Percentiles rank a stretch among this genome's conserved stretches.
These are phyloP conservation scores for Termitomyces sp. DNA, from an alignment of 768 basidiomycete species.

Conservation along the genomic window DNA sequence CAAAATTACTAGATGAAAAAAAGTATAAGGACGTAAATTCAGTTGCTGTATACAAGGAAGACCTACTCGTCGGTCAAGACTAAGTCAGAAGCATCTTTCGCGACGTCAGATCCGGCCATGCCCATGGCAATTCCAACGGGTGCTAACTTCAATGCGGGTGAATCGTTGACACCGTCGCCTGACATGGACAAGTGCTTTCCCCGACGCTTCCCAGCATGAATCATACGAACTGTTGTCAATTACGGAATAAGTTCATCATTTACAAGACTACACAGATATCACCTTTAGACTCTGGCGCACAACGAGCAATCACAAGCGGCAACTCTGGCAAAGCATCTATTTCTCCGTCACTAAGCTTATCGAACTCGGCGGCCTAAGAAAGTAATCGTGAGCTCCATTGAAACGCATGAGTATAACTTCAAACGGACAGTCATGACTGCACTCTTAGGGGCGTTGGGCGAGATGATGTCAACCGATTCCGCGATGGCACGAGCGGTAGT, in stretches of 20 bases:
- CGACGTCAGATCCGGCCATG: conserved; percentile 48
- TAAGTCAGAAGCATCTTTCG: conserved; percentile 48
- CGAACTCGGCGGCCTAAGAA: conserved; percentile 37
- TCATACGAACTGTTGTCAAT: conserved; percentile 35
- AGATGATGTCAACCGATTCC: conserved; percentile 39
- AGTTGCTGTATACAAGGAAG: neutral
- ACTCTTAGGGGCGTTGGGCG: conserved; percentile 30
- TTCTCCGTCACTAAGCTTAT: conserved; percentile 46
- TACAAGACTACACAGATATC: neutral
- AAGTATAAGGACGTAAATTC: neutral
- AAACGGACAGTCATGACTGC: conserved; percentile 30
- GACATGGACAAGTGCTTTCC: conserved; percentile 51
- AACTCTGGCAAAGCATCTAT: conserved; percentile 43
- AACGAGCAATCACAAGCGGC: conserved; percentile 55
- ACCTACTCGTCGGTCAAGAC: conserved; percentile 50
- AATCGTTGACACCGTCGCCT: conserved; percentile 56
- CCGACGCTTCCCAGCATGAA: conserved; percentile 51
- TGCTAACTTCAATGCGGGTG: conserved; percentile 48
- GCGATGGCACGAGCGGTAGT: conserved; percentile 51
- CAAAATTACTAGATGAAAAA: conserved; percentile 36
- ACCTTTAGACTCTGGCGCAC: conserved; percentile 48
- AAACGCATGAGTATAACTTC: neutral
- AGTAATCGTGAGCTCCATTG: neutral
- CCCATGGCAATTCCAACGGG: conserved; percentile 59
- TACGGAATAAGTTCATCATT: neutral